These are phyloP conservation scores for Trichoderma atrobrunneum DNA, from an alignment of 2,329 filamentous ascomycete species.

Conservation along the genomic window DNA sequence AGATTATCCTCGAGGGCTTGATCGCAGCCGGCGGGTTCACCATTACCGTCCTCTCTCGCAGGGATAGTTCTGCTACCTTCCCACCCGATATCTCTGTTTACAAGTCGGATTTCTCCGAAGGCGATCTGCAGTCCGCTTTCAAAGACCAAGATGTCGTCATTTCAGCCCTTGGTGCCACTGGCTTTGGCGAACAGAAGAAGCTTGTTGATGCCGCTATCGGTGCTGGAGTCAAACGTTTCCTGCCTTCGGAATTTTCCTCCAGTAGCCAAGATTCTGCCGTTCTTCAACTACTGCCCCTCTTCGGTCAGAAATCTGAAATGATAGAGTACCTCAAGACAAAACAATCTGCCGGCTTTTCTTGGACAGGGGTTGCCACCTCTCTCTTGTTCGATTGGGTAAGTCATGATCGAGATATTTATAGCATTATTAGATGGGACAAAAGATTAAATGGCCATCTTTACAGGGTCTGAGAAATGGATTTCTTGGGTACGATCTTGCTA, in stretches of 20 bases:
- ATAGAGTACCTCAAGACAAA: constrained; percentile 21
- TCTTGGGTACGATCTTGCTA: constrained; percentile 20
- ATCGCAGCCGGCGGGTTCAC: constrained; percentile 14
- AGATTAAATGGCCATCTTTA: neutral
- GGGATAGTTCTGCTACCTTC: constrained; percentile 19
- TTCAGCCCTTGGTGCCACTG: constrained; percentile 41
- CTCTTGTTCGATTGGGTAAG: constrained; percentile 25
- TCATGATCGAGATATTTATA: neutral
- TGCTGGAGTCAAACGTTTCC: constrained; percentile 53
- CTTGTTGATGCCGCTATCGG: constrained; percentile 52
- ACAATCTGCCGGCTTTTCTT: constrained; percentile 22
- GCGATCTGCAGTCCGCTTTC: constrained; percentile 17
- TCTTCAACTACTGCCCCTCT: constrained; percentile 23
- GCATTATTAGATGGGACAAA: neutral
- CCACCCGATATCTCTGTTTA: constrained; percentile 8
- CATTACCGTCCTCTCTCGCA: constrained; percentile 20
- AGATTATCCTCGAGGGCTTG: constrained; percentile 21
- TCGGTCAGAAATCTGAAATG: constrained; percentile 23
- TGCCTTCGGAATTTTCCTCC: constrained; percentile 50
- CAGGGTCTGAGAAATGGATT: constrained; percentile 21
- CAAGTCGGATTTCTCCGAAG: constrained; percentile 22
- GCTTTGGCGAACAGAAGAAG: constrained; percentile 43
- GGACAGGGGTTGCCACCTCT: constrained; percentile 35
- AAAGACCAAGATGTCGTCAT: constrained; percentile 30
- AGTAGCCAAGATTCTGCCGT: constrained; percentile 30